Percentiles rank a stretch among this genome's conserved stretches.
These are phyloP conservation scores for Pseudogymnoascus sp. DNA, from an alignment of 2,329 filamentous ascomycete species.

Conservation along the genomic window DNA sequence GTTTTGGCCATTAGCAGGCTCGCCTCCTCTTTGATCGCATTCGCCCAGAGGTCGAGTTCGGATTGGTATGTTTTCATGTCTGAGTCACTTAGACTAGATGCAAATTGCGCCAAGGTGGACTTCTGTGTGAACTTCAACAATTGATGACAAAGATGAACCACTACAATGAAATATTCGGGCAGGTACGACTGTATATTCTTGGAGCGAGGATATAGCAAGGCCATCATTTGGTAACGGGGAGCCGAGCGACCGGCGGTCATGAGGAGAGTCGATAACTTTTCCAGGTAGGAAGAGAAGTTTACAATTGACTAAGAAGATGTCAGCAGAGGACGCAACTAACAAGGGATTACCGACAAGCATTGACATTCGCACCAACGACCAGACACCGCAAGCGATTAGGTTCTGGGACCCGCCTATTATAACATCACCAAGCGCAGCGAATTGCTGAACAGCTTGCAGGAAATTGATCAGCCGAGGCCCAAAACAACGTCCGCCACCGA, in stretches of 20 bases:
- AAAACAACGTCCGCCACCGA: conserved; percentile 26
- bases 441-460: conserved; percentile 35
- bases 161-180: conserved; percentile 35
- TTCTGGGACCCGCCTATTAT: conserved; percentile 39
- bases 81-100: conserved; percentile 25
- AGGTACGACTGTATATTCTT: conserved; percentile 30
- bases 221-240: conserved; percentile 34
- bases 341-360: conserved; percentile 31
- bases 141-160: conserved; percentile 33
- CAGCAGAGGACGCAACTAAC: conserved; percentile 11
- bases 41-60: conserved; percentile 30
- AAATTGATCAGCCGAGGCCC: conserved; percentile 36
- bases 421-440: conserved; percentile 35
- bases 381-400: conserved; percentile 37
- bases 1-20: conserved; percentile 22
- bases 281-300: conserved; percentile 29
- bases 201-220: conserved; percentile 34
- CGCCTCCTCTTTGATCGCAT: conserved; percentile 32
- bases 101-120: conserved; percentile 27
- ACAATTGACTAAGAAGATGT: conserved; percentile 25
- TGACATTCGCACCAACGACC: conserved; percentile 36
- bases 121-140: conserved; percentile 30
- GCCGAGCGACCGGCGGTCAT: conserved; percentile 35
- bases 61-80: conserved; percentile 29
- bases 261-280: conserved; percentile 34